phyloP scores from a whole-genome alignment of 1,284 basidiomycete genomes.

The Apiotrichum porosum region DNA sequence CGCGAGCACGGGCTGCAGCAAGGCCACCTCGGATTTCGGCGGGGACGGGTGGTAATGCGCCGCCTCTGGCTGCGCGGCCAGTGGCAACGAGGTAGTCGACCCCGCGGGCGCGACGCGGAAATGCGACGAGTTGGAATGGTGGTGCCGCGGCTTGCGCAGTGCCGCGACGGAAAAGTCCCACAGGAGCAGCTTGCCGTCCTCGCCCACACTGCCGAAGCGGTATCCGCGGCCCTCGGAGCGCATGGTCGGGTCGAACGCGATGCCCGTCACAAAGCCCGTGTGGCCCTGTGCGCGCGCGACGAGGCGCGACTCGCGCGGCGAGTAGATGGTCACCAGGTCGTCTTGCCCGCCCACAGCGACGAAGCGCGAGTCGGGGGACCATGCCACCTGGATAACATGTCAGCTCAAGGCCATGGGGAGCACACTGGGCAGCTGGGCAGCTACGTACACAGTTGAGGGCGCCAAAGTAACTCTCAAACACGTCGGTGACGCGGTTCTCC shows the following conservation, averaged over 20 bases:
- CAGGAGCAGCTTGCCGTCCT: constrained; percentile 89
- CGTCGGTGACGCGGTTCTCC: constrained; percentile 77
- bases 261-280: constrained; percentile 81
- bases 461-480: constrained; percentile 88
- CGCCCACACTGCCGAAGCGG: constrained; percentile 85
- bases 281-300: constrained; percentile 97
- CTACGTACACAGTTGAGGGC: constrained; percentile 62
- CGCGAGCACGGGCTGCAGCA: constrained; percentile 82
- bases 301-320: constrained; percentile 82
- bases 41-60: constrained; percentile 77
- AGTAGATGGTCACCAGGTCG: constrained; percentile 87
- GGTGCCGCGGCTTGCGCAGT: constrained; percentile 46
- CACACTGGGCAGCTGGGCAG: too few species aligned
- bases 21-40: constrained; percentile 78
- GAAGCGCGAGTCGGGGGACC: constrained; percentile 93
- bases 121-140: constrained; percentile 30
- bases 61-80: constrained; percentile 52
- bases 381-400: too few species aligned
- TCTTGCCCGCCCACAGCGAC: constrained; percentile 89
- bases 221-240: constrained; percentile 81
- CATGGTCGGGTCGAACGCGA: constrained; percentile 77
- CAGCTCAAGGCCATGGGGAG: background rate
- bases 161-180: constrained; percentile 78
- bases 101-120: constrained; percentile 22
- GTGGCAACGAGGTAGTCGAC: constrained; percentile 55